A percentile compares a stretch with the other conserved stretches of the same genome.
Conservation (phyloP, 2,329 filamentous ascomycete genomes). For the Corinectria fuckeliana region DNA sequence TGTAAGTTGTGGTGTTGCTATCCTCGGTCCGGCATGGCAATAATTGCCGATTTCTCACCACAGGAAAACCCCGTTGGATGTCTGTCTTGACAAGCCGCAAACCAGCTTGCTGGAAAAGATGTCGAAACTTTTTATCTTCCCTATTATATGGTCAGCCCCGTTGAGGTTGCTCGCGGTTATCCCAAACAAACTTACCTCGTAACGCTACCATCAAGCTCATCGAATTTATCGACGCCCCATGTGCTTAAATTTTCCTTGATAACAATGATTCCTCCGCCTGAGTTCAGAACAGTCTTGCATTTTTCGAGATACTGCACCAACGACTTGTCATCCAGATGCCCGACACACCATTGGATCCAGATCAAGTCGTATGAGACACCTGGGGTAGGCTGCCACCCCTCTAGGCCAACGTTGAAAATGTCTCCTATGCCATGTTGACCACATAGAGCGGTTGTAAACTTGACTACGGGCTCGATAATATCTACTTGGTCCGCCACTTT, state of each 20-base stretch:
- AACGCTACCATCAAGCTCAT: constrained; percentile 77
- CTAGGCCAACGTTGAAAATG: constrained; percentile 75
- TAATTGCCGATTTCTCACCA: not conserved
- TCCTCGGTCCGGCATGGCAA: not conserved
- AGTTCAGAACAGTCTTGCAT: constrained; percentile 55
- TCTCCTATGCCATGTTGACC: constrained; percentile 63
- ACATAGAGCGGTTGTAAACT: constrained; percentile 73
- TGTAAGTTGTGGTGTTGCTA: too few relatives aligned
- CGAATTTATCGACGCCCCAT: constrained; percentile 70
- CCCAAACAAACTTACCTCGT: constrained; percentile 64
- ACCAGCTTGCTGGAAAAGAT: constrained; percentile 72
- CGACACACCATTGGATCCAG: constrained; percentile 91
- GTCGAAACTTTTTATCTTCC: constrained; percentile 73
- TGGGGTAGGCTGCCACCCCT: constrained; percentile 66
- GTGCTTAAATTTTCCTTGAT: constrained; percentile 74
- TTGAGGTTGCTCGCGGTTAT: not conserved
- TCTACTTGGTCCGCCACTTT: constrained; percentile 76
- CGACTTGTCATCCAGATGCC: constrained; percentile 78
- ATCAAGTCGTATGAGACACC: constrained; percentile 74
- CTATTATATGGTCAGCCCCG: constrained; percentile 46
- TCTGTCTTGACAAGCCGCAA: constrained; percentile 73
- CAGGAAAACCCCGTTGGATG: constrained; percentile 66
- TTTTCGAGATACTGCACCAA: constrained; percentile 70
- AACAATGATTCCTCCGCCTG: constrained; percentile 43
- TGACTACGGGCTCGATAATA: constrained; percentile 82